Evolutionary conservation across 2,329 filamentous ascomycete species (phyloP).

Genomic region (Cercospora zeina): DNA sequence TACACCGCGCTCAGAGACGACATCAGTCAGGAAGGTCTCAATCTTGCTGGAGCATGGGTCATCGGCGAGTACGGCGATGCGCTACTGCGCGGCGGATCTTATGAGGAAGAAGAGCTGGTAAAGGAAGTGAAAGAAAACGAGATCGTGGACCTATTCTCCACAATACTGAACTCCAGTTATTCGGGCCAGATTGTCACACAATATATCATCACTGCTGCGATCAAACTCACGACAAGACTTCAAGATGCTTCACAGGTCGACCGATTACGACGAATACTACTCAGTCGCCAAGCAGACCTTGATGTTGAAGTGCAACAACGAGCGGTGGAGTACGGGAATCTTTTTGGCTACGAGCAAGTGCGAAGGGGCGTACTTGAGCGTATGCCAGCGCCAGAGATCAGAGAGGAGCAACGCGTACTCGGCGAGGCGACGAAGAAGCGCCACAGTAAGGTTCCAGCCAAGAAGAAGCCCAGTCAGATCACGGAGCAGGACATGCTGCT

Average conservation of each 20-base stretch:
- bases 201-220: constrained; percentile 91
- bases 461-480: constrained; percentile 74
- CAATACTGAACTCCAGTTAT: constrained; percentile 92
- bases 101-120: constrained; percentile 90
- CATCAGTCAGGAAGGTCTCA: constrained; percentile 94
- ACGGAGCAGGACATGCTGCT: constrained; percentile 88
- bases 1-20: constrained; percentile 90
- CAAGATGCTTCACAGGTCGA: constrained; percentile 82
- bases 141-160: constrained; percentile 86
- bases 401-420: constrained; percentile 88
- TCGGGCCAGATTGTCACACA: constrained; percentile 87
- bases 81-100: constrained; percentile 83
- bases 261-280: constrained; percentile 75
- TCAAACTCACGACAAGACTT: constrained; percentile 91
- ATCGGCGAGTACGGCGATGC: constrained; percentile 96
- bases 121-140: constrained; percentile 81
- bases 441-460: constrained; percentile 60
- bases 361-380: constrained; percentile 89
- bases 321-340: constrained; percentile 89
- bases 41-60: constrained; percentile 91
- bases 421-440: constrained; percentile 67
- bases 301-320: constrained; percentile 96
- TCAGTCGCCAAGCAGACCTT: constrained; percentile 77
- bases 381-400: constrained; percentile 96
- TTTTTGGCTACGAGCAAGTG: constrained; percentile 88